These are phyloP conservation scores for Rhodosporidiobolus odoratus DNA, from an alignment of 768 basidiomycete genomes.

Conservation along the genomic window DNA sequence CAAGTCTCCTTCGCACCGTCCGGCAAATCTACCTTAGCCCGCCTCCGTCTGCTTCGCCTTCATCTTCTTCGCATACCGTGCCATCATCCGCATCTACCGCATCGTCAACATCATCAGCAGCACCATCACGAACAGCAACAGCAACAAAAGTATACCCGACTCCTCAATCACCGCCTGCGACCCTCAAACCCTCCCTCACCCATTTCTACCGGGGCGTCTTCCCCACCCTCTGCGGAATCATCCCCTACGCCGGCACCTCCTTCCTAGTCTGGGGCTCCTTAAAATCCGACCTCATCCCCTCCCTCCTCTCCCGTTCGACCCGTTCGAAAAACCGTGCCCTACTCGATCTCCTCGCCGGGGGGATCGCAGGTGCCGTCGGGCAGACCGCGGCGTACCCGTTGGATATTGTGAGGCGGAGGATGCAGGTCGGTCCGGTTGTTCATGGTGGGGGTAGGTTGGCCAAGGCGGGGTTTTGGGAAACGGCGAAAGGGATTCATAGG, in stretches of 20 bases:
- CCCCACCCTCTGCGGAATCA: constrained; percentile 82
- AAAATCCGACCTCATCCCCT: constrained; percentile 55
- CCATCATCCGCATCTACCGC: constrained; percentile 34
- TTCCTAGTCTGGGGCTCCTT: constrained; percentile 82
- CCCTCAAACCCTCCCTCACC: constrained; percentile 66
- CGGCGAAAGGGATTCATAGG: constrained; percentile 61
- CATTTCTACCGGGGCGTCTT: constrained; percentile 98
- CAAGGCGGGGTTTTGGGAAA: constrained; percentile 62
- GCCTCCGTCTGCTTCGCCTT: constrained; percentile 52
- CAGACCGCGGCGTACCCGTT: constrained; percentile 93
- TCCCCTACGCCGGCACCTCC: constrained; percentile 91
- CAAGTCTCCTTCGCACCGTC: constrained; percentile 54
- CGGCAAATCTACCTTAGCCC: constrained; percentile 56
- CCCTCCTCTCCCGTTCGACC: constrained; percentile 46
- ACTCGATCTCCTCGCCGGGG: constrained; percentile 75
- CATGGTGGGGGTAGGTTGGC: constrained; percentile 65
- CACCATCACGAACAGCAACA: constrained; percentile 29
- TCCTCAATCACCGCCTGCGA: constrained; percentile 38
- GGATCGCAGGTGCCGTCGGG: constrained; percentile 72
- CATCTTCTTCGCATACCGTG: constrained; percentile 39
- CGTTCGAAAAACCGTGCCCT: constrained; percentile 44
- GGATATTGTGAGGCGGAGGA: constrained; percentile 81
- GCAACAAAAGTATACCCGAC: constrained; percentile 34
- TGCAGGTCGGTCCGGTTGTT: constrained; percentile 89
- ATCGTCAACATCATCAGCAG: too few species aligned